A percentile compares a stretch with the other conserved stretches of the same genome.
These are phyloP conservation scores for Vinca major DNA, from an alignment of 305 asterid genomes.

Conservation along the genomic window DNA sequence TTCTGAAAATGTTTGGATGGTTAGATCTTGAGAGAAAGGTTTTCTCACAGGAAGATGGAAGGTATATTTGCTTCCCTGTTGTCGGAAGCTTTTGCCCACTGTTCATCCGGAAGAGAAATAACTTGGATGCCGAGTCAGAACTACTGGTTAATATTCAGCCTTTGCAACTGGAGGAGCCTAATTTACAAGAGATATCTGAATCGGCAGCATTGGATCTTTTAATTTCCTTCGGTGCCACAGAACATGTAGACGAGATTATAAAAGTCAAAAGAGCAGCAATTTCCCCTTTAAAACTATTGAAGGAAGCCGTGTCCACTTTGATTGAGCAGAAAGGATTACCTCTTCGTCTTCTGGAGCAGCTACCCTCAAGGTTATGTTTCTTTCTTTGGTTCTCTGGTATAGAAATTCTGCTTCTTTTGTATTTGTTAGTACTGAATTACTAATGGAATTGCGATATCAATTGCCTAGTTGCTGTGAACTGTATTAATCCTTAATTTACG, in stretches of 20 bases:
- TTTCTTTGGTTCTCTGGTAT: conserved; percentile 1
- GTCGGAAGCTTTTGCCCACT: conserved; percentile 40
- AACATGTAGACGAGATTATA: conserved; percentile 51
- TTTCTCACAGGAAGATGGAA: conserved; percentile 50
- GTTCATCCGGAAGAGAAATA: conserved; percentile 29
- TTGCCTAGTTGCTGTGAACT: background rate
- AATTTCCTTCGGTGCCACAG: conserved; percentile 49
- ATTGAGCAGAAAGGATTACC: conserved; percentile 45
- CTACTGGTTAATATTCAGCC: conserved; percentile 25
- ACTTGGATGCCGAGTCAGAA: conserved; percentile 26
- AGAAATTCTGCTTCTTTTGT: background rate
- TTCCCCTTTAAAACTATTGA: conserved; percentile 67
- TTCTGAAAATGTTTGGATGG: conserved; percentile 80
- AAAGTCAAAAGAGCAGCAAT: conserved; percentile 50
- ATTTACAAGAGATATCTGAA: conserved; percentile 40
- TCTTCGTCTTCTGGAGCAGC: conserved; percentile 53
- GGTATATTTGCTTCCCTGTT: conserved; percentile 68
- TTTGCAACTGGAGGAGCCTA: conserved; percentile 22
- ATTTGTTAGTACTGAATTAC: background rate
- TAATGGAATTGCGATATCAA: background rate
- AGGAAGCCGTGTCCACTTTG: conserved; percentile 63
- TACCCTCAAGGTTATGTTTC: conserved; percentile 64
- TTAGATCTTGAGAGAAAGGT: conserved; percentile 81
- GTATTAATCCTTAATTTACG: background rate
- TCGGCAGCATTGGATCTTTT: conserved; percentile 53